Base-by-base conservation (phyloP, 495 filamentous ascomycete genomes). In the Trichoderma asperelloides region DNA sequence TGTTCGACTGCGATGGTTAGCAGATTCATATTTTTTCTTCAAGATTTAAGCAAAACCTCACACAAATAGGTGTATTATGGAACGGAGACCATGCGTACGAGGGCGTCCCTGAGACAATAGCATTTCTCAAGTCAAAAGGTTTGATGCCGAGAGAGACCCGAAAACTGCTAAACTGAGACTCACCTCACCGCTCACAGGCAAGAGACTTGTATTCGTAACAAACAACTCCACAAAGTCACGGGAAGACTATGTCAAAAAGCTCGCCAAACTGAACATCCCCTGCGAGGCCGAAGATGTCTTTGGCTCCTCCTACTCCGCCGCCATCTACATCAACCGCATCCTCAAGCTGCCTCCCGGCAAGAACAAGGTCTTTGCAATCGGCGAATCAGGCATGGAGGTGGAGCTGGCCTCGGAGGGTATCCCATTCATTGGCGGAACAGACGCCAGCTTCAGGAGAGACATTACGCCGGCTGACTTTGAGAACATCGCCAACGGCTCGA, bases 201-300 rank as follows among this genome's bases (percentile, higher is more conserved):
- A 99, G 76, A 90, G 88, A 77, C 81, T 95, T 21, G 87, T 99
- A 68, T 99, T 99, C 74, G 95, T 99, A 60, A 98, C 95, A 3
- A 99, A 99, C 77, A 99, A 99, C 83, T 96, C 91, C 75, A 98
- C 95, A 33, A 98, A 98, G 75, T 96, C 94, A 21, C 91, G 95
- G 21, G 82, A 86, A 28, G 91, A 96, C 72, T 98, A 98, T 77
- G 87, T 88, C 75, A 93, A 93, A 78, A 98, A 97, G 71, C 86
- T 98, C 62, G 86, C 88, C n/a, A 77, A 74, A 27, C 80, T 97
- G 71, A 91, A 91, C 0, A 97, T 98, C 68, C 89, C 90, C 0
- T 87, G 87, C 69, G 64, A 30, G 13, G 85, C 82, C 21, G 91
- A 97, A 76, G 96, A 99, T 79, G 90, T 98, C 73, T 98, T 98